These are phyloP conservation scores for Phytophthora ohioensis DNA, from an alignment of 352 stramenopile genomes.

Conservation along the genomic window DNA sequence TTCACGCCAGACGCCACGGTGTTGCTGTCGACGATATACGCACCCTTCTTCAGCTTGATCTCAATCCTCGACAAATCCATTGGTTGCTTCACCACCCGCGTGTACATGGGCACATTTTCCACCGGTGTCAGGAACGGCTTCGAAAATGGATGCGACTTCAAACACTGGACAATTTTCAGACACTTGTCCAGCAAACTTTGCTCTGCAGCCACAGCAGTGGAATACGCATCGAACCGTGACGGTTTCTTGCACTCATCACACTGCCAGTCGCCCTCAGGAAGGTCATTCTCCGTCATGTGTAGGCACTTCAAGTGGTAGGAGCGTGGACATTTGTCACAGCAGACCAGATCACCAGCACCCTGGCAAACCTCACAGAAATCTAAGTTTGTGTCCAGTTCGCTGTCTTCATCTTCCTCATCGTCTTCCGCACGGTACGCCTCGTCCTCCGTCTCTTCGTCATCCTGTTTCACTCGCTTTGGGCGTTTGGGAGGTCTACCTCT, in stretches of 20 bases:
- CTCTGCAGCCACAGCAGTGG: slow-evolving; percentile 52
- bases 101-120: slow-evolving; percentile 81
- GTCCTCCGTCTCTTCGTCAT: slow-evolving; percentile 36
- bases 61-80: slow-evolving; percentile 86
- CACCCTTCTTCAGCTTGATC: slow-evolving; percentile 64
- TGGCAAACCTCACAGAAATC: slow-evolving; percentile 90
- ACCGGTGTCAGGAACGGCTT: slow-evolving; percentile 83
- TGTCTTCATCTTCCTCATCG: slow-evolving; percentile 34
- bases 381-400: slow-evolving; percentile 81
- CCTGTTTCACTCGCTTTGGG: slow-evolving; percentile 18
- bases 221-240: slow-evolving; percentile 70
- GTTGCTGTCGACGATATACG: slow-evolving; percentile 62
- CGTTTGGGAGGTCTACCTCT: slow-evolving; percentile 32
- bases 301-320: slow-evolving; percentile 93
- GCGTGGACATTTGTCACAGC: slow-evolving; percentile 92
- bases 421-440: slow-evolving; percentile 27
- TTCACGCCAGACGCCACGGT: slow-evolving; percentile 41
- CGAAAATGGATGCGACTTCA: slow-evolving; percentile 80
- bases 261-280: slow-evolving; percentile 86
- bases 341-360: slow-evolving; percentile 85
- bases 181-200: slow-evolving; percentile 70
- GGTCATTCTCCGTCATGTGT: slow-evolving; percentile 71
- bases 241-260: slow-evolving; percentile 79
- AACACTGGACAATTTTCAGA: slow-evolving; percentile 69
- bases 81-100: slow-evolving; percentile 77